phyloP scores from a whole-genome alignment of 1,139 yeast species.

The Yamadazyma epiphylla region DNA sequence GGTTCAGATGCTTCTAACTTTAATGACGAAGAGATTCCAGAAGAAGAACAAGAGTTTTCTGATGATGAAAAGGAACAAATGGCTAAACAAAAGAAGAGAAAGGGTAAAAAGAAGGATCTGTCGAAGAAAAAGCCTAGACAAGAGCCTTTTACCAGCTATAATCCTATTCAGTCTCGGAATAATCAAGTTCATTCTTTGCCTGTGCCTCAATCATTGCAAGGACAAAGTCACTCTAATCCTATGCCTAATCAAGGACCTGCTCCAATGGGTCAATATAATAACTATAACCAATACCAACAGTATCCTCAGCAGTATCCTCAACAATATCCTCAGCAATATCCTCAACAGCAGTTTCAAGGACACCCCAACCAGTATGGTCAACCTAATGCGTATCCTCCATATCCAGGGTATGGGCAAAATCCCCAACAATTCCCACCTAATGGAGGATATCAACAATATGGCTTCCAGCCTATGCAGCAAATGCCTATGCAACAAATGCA shows the following conservation, averaged over 20 bases:
- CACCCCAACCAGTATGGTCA: conserved; percentile 5
- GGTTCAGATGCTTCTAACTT: conserved; percentile 96
- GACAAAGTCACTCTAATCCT: too few relatives aligned
- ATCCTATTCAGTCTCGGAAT: conserved; percentile 2
- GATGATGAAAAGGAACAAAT: conserved; percentile 82
- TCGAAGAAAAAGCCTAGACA: conserved; percentile 15
- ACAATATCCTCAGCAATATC: conserved; percentile 11
- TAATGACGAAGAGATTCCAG: conserved; percentile 91
- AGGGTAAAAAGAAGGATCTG: conserved; percentile 43
- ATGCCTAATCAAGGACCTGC: too few relatives aligned
- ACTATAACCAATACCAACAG: conserved; percentile 5
- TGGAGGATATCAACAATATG: conserved; percentile 1
- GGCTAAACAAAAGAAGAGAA: conserved; percentile 56
- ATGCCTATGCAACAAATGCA: neutral
- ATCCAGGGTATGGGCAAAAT: neutral
- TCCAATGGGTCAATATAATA: neutral
- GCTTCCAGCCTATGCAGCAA: too few relatives aligned
- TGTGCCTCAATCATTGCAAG: conserved; percentile 1
- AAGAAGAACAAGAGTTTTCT: conserved; percentile 90
- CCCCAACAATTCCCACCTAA: too few relatives aligned
- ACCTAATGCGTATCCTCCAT: conserved; percentile 1
- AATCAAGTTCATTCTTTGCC: too few relatives aligned
- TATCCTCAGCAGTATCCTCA: conserved; percentile 3
- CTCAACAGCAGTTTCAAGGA: conserved; percentile 8
- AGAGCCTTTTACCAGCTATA: conserved; percentile 6